phyloP scores from a whole-genome alignment of 2,329 filamentous ascomycete genomes.

The Sclerotinia minor region DNA sequence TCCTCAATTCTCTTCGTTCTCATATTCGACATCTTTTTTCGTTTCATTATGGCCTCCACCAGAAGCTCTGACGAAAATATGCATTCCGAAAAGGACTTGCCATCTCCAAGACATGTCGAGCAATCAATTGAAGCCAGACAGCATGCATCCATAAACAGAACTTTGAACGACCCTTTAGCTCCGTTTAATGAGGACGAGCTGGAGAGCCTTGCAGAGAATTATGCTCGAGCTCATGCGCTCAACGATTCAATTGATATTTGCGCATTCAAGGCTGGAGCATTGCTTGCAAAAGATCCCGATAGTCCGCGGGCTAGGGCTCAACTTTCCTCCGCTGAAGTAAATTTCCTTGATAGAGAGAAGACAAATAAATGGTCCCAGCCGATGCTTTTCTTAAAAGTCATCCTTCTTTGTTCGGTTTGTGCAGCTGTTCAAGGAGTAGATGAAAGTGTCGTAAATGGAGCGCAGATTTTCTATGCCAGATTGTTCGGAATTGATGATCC shows the following conservation, averaged over 20 bases:
- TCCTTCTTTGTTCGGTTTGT: conserved; percentile 65
- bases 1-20: not conserved
- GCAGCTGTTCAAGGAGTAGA: conserved; percentile 72
- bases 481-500: conserved; percentile 60
- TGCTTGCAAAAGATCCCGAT: conserved; percentile 51
- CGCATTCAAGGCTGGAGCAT: conserved; percentile 60
- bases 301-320: conserved; percentile 46
- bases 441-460: conserved; percentile 69
- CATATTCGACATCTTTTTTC: not conserved
- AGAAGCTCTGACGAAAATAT: not conserved
- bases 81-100: not conserved
- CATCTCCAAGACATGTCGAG: not conserved
- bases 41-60: conserved; percentile 1
- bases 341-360: conserved; percentile 59
- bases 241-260: conserved; percentile 56
- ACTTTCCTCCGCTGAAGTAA: conserved; percentile 58
- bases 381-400: conserved; percentile 49
- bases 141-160: conserved; percentile 4
- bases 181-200: conserved; percentile 4
- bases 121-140: conserved; percentile 1
- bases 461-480: conserved; percentile 62
- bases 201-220: conserved; percentile 46
- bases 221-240: conserved; percentile 56
- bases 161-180: conserved; percentile 4
- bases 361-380: conserved; percentile 71